Evolutionary conservation across 2,329 filamentous ascomycete genomes (phyloP).

Genomic region (Mycogone perniciosa): DNA sequence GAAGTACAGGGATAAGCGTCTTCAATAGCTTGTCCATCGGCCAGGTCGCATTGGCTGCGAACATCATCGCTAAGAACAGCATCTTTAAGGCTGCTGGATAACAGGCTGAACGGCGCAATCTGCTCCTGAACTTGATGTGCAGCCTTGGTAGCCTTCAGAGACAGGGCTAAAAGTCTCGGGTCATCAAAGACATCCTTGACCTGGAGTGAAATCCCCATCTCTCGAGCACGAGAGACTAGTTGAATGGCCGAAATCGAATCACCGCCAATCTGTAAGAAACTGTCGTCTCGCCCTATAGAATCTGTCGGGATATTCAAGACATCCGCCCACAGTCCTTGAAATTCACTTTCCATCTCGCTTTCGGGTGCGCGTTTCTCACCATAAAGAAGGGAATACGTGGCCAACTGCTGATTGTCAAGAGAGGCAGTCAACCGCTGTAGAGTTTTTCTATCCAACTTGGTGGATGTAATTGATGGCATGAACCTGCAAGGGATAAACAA

Average conservation of each 20-base stretch:
- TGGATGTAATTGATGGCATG: no score
- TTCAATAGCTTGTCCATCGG: not conserved
- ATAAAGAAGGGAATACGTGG: not conserved
- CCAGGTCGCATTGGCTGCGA: not conserved
- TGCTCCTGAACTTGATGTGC: no score
- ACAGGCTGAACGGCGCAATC: not conserved
- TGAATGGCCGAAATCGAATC: constrained; percentile 21
- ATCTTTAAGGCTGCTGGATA: not conserved
- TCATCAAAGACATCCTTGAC: constrained; percentile 14
- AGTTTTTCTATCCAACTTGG: not conserved
- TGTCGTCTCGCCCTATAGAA: constrained; percentile 23
- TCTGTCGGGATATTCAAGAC: not conserved
- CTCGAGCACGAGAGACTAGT: constrained; percentile 8
- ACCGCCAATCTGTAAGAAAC: constrained; percentile 12
- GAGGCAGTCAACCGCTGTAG: not conserved
- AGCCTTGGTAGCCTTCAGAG: no score
- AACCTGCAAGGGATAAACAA: no score
- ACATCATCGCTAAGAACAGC: not conserved
- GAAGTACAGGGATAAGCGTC: constrained; percentile 11
- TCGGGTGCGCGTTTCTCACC: not conserved
- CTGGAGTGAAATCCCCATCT: constrained; percentile 1
- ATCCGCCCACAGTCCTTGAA: not conserved
- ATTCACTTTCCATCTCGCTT: not conserved
- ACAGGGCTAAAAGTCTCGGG: not conserved
- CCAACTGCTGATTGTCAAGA: not conserved